phyloP scores from a whole-genome alignment of 176 grass and related monocot species.

The Pharus latifolius region DNA sequence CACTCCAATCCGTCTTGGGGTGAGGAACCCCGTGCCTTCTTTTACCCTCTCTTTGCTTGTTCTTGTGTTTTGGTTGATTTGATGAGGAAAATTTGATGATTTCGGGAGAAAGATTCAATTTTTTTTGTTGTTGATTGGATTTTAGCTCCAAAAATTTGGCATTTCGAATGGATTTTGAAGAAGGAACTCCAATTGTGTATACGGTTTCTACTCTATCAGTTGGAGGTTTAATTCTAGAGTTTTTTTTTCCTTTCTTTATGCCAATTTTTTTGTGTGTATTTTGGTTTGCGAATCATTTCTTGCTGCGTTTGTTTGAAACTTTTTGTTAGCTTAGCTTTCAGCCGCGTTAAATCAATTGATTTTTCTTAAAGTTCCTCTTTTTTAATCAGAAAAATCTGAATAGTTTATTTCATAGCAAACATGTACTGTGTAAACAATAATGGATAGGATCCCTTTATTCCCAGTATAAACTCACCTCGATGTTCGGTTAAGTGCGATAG shows the following conservation, averaged over 20 bases:
- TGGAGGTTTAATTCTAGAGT: too few species aligned
- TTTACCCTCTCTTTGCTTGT: not conserved
- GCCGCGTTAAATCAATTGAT: too few species aligned
- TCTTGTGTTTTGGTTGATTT: not conserved
- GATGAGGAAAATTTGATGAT: not conserved
- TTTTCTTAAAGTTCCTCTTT: too few species aligned
- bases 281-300: not conserved
- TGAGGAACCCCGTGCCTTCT: constrained; percentile 30
- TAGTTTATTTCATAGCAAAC: too few species aligned
- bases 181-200: not conserved
- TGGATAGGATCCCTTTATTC: too few species aligned
- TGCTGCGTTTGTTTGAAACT: not conserved
- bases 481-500: not conserved
- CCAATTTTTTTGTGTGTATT: not conserved
- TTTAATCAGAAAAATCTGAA: too few species aligned
- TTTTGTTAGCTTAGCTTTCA: too few species aligned
- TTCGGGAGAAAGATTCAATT: not conserved
- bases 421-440: too few species aligned
- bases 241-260: not conserved
- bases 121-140: not conserved
- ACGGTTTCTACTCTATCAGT: not conserved
- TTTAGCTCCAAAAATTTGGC: not conserved
- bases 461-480: not conserved
- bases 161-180: not conserved
- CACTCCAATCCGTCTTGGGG: constrained; percentile 90